A percentile compares a stretch with the other conserved stretches of the same genome.
phyloP scores from a whole-genome alignment of 1,284 basidiomycete genomes.

The Cryptococcus wingfieldii region DNA sequence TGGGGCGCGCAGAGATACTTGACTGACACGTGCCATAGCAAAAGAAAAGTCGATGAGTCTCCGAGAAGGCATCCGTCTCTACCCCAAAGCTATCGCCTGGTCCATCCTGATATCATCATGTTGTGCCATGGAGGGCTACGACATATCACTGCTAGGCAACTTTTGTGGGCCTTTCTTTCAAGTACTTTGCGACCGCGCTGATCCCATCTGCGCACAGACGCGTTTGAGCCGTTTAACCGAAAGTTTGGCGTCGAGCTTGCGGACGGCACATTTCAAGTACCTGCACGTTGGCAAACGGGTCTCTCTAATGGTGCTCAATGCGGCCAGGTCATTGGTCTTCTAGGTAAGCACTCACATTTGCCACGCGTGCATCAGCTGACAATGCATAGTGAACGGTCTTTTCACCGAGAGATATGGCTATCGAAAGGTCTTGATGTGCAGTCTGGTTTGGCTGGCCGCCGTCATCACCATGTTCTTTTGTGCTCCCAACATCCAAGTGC shows the following conservation, averaged over 20 bases:
- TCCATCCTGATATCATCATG: constrained; percentile 49
- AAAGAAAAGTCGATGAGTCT: constrained; percentile 48
- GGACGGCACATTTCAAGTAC: constrained; percentile 48
- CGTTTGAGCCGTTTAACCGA: constrained; percentile 42
- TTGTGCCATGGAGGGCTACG: constrained; percentile 52
- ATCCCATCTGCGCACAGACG: constrained; percentile 22
- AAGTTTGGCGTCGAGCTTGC: constrained; percentile 36
- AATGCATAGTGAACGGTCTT: constrained; percentile 42
- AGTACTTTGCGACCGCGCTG: not conserved
- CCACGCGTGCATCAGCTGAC: not conserved
- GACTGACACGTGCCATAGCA: constrained; percentile 15
- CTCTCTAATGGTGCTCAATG: constrained; percentile 46
- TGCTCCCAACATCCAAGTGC: constrained; percentile 30
- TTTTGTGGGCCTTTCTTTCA: constrained; percentile 24
- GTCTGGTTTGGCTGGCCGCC: constrained; percentile 28
- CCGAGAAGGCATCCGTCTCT: constrained; percentile 41
- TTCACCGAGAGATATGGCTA: constrained; percentile 48
- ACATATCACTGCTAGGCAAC: constrained; percentile 41
- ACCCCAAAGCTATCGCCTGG: constrained; percentile 52
- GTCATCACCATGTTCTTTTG: constrained; percentile 43
- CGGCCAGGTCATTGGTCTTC: constrained; percentile 50
- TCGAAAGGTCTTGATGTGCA: constrained; percentile 36
- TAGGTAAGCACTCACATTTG: constrained; percentile 9
- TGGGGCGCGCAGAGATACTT: not conserved
- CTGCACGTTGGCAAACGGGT: constrained; percentile 52